Base-by-base conservation (phyloP, 2,329 filamentous ascomycete species). In the Pseudocercospora musae region DNA sequence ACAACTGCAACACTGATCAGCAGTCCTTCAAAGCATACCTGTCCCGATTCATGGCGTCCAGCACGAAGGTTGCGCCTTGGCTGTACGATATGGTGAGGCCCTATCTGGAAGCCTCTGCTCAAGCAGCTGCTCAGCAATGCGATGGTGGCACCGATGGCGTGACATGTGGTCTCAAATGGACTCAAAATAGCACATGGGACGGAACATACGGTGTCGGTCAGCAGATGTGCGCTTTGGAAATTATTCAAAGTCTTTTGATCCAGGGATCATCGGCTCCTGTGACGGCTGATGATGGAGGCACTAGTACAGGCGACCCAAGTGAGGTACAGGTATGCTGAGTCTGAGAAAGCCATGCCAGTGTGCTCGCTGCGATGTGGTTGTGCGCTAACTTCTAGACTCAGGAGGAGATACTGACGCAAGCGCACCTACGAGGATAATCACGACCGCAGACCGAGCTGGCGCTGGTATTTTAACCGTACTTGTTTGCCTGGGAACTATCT, bases 1-100 rank as follows among this genome's bases (percentile, higher is more conserved):
- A 73, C 37, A 74, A 76, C 48, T 81, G 79, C 70, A 71, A 81
- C 68, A 70, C 72, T 23, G 79, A 81, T 65, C 60, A 65, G 31
- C 62, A 69, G 63, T 62, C 62, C 54, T 75, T 74, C 70, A 75
- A 75, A 72, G 79, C 77, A 13, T 80, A 79, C 75, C 57, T 68
- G 11, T 56, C 66, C 3, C 78, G 79, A 63, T 80, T 78, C 75
- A 75, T 82, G 76, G 84, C 84, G 11, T 78, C 81, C 3, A 80
- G 84, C 10, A 81, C 80, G 0, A 82, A 87, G 68, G 76, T 87
- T 59, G 85, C 84, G 0, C 85, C 86, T 0, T 86, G 81, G 66
- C 83, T 84, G 4, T 75, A 77, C 62, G 73, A 80, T 31, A 52
- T 72, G 8, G 78, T 89, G 58, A 78, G 83, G 70, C 79, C 82